Conservation (phyloP, 139 green algal genomes). For the Chlorella sp. region DNA sequence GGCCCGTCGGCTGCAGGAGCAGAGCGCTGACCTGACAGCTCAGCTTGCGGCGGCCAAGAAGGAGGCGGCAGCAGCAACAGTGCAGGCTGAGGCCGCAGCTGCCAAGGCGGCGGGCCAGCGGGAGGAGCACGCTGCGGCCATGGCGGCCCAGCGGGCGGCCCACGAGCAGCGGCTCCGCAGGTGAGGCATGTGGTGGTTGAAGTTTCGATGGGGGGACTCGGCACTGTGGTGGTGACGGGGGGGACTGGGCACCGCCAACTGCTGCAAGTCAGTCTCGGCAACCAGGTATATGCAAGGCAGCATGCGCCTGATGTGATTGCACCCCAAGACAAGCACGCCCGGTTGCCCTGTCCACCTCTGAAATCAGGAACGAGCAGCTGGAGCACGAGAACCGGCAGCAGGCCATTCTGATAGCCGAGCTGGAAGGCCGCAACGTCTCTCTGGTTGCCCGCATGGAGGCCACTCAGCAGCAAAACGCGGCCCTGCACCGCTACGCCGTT, state of each 20-base stretch:
- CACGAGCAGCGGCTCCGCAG: background rate
- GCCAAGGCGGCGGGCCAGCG: background rate
- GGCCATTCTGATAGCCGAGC: slow-evolving; percentile 5
- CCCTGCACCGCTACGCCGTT: slow-evolving; percentile 7
- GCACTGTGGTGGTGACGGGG: too few species aligned
- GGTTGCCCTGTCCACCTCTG: too few species aligned
- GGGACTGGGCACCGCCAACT: too few species aligned
- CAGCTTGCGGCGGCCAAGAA: background rate
- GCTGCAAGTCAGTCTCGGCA: too few species aligned
- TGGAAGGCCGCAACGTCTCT: background rate
- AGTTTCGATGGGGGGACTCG: too few species aligned
- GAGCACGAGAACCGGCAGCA: slow-evolving; percentile 22
- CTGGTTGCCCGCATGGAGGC: background rate
- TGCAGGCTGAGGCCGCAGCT: background rate
- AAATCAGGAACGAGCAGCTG: slow-evolving; percentile 30
- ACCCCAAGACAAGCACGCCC: too few species aligned
- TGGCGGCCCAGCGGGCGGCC: background rate
- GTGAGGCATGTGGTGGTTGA: background rate
- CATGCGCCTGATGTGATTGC: too few species aligned
- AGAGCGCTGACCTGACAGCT: background rate
- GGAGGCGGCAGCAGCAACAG: background rate
- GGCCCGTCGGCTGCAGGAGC: background rate
- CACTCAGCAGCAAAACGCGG: background rate
- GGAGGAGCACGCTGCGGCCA: background rate
- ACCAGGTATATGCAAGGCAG: too few species aligned